phyloP scores from a whole-genome alignment of 768 basidiomycete genomes.

The Pulveroboletus sp. region DNA sequence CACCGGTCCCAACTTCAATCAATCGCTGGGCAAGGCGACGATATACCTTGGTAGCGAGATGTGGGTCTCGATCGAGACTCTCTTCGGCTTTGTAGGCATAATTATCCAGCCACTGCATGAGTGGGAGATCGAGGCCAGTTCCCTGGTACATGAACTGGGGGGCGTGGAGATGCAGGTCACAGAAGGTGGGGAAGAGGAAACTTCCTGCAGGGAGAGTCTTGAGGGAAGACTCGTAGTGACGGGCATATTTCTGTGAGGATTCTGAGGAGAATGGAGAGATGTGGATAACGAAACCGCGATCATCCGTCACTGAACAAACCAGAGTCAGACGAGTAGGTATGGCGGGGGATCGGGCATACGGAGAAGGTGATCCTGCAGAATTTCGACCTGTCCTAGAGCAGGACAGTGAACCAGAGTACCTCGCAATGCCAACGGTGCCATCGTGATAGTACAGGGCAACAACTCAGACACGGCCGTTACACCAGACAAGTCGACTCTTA shows the following conservation, averaged over 20 bases:
- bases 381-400: slow-evolving; percentile 47
- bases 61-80: slow-evolving; percentile 58
- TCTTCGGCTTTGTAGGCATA: slow-evolving; percentile 87
- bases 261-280: slow-evolving; percentile 39
- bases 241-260: slow-evolving; percentile 35
- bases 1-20: slow-evolving; percentile 71
- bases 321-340: slow-evolving; percentile 2
- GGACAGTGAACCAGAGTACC: slow-evolving; percentile 63
- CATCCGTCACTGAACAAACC: slow-evolving; percentile 28
- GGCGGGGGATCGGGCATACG: slow-evolving; percentile 27
- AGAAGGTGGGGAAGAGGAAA: slow-evolving; percentile 78
- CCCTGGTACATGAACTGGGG: slow-evolving; percentile 90
- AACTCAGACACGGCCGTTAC: too few relatives aligned
- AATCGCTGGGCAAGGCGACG: slow-evolving; percentile 62
- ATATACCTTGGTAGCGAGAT: slow-evolving; percentile 68
- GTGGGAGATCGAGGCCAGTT: slow-evolving; percentile 77
- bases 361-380: slow-evolving; percentile 56
- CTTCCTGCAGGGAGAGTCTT: slow-evolving; percentile 46
- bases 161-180: slow-evolving; percentile 83
- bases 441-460: slow-evolving; percentile 3
- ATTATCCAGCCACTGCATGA: slow-evolving; percentile 80
- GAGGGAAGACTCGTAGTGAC: slow-evolving; percentile 10
- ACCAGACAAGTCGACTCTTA: too few relatives aligned
- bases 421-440: slow-evolving; percentile 28
- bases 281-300: slow-evolving; percentile 50